Evolutionary conservation across 73 alveolate genomes (phyloP).

Genomic region (Durusdinium trenchii): DNA sequence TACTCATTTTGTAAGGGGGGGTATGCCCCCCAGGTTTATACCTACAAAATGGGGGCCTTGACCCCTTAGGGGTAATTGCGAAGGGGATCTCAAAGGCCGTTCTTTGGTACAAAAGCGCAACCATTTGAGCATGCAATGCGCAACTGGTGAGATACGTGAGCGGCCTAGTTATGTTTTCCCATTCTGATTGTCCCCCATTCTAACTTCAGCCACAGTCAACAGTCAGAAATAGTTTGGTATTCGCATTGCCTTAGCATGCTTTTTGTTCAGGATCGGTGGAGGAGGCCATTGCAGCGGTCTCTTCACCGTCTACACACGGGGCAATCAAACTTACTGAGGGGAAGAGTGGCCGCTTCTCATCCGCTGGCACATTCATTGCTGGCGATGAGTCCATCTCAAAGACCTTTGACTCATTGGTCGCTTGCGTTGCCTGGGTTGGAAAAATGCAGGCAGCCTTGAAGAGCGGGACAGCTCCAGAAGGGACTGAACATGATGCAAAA

Average conservation of each 20-base stretch:
- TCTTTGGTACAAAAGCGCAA: not conserved
- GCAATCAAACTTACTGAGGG: not conserved
- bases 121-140: not conserved
- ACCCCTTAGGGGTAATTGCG: not conserved
- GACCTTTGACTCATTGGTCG: not conserved
- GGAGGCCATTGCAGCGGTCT: not conserved
- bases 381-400: not conserved
- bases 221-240: not conserved
- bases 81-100: not conserved
- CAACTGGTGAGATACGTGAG: not conserved
- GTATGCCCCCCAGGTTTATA: too few relatives aligned
- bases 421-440: not conserved
- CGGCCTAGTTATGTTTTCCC: too few relatives aligned
- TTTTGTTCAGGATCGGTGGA: not conserved
- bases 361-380: not conserved
- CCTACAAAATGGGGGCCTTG: too few relatives aligned
- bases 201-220: not conserved
- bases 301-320: not conserved
- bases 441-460: not conserved
- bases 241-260: not conserved
- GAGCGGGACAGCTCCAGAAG: not conserved
- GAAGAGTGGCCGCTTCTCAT: not conserved
- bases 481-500: not conserved
- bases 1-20: too few relatives aligned
- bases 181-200: too few relatives aligned